Evolutionary conservation across 2,329 filamentous ascomycete species (phyloP).

Genomic region (Diaporthe ilicicola): DNA sequence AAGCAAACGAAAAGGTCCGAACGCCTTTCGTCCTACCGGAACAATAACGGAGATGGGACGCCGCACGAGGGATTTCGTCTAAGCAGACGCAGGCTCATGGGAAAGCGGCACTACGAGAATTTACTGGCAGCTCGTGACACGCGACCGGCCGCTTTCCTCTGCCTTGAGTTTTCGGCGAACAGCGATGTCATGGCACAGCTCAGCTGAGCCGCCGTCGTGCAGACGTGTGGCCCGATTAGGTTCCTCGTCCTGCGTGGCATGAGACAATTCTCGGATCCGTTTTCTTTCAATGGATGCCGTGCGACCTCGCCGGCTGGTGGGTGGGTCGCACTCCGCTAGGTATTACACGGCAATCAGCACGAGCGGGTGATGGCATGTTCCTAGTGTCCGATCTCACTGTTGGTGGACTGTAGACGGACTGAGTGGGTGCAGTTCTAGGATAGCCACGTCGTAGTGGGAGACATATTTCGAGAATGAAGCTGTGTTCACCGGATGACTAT

Average conservation of each 20-base stretch:
- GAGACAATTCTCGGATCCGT: constrained; percentile 1
- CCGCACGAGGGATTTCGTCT: too few species aligned
- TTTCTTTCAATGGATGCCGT: constrained; percentile 12
- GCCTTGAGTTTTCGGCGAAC: neutral
- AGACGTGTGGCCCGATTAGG: neutral
- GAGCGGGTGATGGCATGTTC: constrained; percentile 9
- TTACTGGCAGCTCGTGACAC: neutral
- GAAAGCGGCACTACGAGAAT: too few species aligned
- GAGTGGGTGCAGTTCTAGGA: neutral
- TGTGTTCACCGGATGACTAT: neutral
- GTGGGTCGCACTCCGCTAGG: neutral
- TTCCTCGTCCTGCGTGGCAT: neutral
- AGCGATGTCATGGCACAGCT: neutral
- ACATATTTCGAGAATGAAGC: neutral
- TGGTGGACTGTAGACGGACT: neutral
- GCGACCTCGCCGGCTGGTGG: neutral
- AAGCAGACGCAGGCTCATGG: neutral
- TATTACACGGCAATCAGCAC: constrained; percentile 11
- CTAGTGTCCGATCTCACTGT: neutral
- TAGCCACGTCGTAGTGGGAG: neutral
- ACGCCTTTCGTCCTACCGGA: too few species aligned
- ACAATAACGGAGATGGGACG: neutral
- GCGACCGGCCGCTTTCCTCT: neutral
- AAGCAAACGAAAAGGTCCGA: neutral
- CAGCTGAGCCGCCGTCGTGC: neutral